A percentile compares a stretch with the other conserved stretches of the same genome.
Conservation (phyloP, 2,329 filamentous ascomycete genomes). For the Epicoccum sorghinum region DNA sequence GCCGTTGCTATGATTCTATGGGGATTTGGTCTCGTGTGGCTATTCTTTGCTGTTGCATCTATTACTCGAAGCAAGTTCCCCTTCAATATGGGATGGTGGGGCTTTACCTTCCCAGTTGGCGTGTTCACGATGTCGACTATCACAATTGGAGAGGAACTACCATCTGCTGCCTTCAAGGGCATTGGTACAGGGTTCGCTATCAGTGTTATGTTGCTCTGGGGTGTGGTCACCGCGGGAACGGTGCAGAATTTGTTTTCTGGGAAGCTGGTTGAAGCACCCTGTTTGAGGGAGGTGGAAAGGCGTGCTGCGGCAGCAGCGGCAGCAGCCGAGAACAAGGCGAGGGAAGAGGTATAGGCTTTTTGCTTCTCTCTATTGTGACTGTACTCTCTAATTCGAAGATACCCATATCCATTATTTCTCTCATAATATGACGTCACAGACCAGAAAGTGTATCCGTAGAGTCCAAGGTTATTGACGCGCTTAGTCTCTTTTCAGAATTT, state of each 20-base stretch:
- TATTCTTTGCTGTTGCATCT: constrained; percentile 59
- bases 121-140: constrained; percentile 53
- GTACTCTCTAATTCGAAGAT: not conserved
- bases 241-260: constrained; percentile 55
- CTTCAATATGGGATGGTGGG: constrained; percentile 69
- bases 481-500: too few relatives aligned
- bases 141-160: constrained; percentile 57
- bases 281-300: constrained; percentile 48
- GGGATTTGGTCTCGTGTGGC: constrained; percentile 62
- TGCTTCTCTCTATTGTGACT: not conserved
- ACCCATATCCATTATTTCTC: too few relatives aligned
- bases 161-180: constrained; percentile 61
- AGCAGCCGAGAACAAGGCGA: constrained; percentile 12
- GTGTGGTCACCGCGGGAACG: constrained; percentile 58
- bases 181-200: constrained; percentile 60
- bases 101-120: constrained; percentile 64
- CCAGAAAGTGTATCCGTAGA: too few relatives aligned
- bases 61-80: constrained; percentile 56
- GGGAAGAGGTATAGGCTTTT: constrained; percentile 10
- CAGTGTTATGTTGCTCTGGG: constrained; percentile 60
- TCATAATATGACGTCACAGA: too few relatives aligned
- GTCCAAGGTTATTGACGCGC: too few relatives aligned
- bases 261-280: constrained; percentile 61
- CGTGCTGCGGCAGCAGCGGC: constrained; percentile 11
- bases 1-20: constrained; percentile 59